A percentile compares a stretch with the other conserved stretches of the same genome.
phyloP scores from a whole-genome alignment of 78 protist genomes.

The Capsaspora owczarzaki region DNA sequence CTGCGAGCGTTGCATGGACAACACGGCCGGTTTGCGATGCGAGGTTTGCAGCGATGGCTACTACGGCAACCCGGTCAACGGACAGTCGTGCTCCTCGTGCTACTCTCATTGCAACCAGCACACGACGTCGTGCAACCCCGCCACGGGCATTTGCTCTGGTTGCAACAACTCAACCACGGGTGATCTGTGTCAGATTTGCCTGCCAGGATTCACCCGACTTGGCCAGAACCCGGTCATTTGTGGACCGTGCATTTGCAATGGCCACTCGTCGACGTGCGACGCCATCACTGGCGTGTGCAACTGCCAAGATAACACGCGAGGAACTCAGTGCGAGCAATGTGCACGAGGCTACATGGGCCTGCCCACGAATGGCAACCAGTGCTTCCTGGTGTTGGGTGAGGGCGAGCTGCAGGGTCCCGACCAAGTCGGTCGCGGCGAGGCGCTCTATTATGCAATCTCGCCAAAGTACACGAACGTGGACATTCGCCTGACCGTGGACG shows the following conservation, averaged over 20 bases:
- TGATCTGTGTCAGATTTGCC: background rate
- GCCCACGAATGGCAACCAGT: background rate
- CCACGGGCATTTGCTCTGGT: background rate
- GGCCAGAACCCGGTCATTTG: background rate
- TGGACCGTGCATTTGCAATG: background rate
- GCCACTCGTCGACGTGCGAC: conserved; percentile 6
- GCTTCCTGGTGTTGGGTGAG: background rate
- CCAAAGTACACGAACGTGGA: background rate
- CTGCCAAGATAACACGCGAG: background rate
- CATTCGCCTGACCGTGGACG: conserved; percentile 1
- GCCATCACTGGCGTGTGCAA: background rate
- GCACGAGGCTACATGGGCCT: background rate
- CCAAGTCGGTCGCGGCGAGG: background rate
- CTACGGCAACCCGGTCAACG: background rate
- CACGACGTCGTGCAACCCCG: background rate
- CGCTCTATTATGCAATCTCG: background rate
- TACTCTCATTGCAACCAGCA: background rate
- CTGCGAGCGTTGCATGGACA: background rate
- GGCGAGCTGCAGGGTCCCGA: background rate
- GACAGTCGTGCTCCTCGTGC: background rate
- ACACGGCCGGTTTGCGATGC: background rate
- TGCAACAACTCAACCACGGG: background rate
- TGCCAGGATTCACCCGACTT: background rate
- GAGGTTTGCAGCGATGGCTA: background rate
- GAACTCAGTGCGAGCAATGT: background rate